Conservation (phyloP, 768 basidiomycete genomes). For the Boletus vermiculosoides region DNA sequence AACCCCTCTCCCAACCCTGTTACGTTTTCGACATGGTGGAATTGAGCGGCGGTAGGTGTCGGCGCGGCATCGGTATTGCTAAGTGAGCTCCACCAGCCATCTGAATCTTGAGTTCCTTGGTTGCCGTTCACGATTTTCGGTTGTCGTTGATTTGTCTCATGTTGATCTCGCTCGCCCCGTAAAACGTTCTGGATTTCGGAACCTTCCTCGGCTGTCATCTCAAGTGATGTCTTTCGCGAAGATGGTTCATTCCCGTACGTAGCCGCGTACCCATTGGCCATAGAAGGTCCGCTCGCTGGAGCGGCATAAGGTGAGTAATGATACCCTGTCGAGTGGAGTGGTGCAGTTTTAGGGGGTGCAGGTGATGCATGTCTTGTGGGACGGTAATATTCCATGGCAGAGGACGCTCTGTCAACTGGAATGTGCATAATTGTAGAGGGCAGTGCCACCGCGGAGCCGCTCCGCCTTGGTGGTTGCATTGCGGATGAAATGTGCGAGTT, state of each 20-base stretch:
- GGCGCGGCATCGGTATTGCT: slow-evolving; percentile 37
- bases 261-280: slow-evolving; percentile 39
- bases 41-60: slow-evolving; percentile 72
- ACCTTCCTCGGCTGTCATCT: slow-evolving; percentile 30
- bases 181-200: slow-evolving; percentile 7
- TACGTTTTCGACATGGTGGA: slow-evolving; percentile 52
- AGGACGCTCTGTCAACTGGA: slow-evolving; percentile 69
- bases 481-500: slow-evolving; percentile 36
- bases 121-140: slow-evolving; percentile 29
- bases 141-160: slow-evolving; percentile 3
- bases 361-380: slow-evolving; percentile 50
- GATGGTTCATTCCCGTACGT: slow-evolving; percentile 34
- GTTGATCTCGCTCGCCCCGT: slow-evolving; percentile 6
- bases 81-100: slow-evolving; percentile 64
- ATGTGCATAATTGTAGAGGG: slow-evolving; percentile 47
- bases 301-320: slow-evolving; percentile 31
- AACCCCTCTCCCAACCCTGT: slow-evolving; percentile 56
- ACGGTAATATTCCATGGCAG: slow-evolving; percentile 73
- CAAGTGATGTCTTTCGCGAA: slow-evolving; percentile 31
- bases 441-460: slow-evolving; percentile 67
- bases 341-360: slow-evolving; percentile 52
- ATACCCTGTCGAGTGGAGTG: slow-evolving; percentile 43
- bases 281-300: slow-evolving; percentile 21
- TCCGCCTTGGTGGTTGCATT: slow-evolving; percentile 50
- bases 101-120: slow-evolving; percentile 38